These are phyloP conservation scores for Suillus placidus DNA, from an alignment of 768 basidiomycete genomes.

Conservation along the genomic window DNA sequence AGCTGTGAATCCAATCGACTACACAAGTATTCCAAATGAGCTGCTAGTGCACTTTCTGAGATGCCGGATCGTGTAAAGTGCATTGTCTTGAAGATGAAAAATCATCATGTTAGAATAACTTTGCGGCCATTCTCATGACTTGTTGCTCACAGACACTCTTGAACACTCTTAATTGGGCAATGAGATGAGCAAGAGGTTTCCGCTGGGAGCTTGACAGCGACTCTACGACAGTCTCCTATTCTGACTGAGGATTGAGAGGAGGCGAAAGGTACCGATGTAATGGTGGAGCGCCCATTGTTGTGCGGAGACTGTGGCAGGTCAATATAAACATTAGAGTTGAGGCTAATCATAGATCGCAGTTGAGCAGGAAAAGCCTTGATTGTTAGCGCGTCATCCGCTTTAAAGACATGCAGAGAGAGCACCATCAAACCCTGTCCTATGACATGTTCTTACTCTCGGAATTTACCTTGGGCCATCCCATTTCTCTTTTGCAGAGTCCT, in stretches of 20 bases:
- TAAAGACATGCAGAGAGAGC: conserved; percentile 68
- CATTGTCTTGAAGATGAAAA: conserved; percentile 66
- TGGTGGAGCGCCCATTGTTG: conserved; percentile 38
- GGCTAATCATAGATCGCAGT: conserved; percentile 56
- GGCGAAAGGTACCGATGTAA: conserved; percentile 54
- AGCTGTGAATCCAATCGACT: conserved; percentile 78
- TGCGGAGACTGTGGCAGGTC: conserved; percentile 48
- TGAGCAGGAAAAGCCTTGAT: conserved; percentile 58
- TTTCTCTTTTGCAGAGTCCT: conserved; percentile 74
- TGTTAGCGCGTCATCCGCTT: conserved; percentile 72
- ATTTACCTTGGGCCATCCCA: conserved; percentile 88
- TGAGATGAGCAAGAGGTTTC: conserved; percentile 61
- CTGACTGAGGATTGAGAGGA: conserved; percentile 34
- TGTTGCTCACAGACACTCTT: conserved; percentile 80
- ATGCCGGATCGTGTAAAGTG: conserved; percentile 61
- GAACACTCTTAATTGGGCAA: conserved; percentile 71
- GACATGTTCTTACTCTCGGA: background rate
- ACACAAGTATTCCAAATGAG: conserved; percentile 92
- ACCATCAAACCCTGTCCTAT: conserved; percentile 66
- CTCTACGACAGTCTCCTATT: conserved; percentile 60
- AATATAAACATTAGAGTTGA: conserved; percentile 54
- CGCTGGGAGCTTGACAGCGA: conserved; percentile 49
- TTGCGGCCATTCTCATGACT: conserved; percentile 83
- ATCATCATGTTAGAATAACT: conserved; percentile 26
- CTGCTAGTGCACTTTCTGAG: conserved; percentile 63